These are phyloP conservation scores for Stemphylium vesicarium DNA, from an alignment of 2,329 filamentous ascomycete genomes.

Conservation along the genomic window DNA sequence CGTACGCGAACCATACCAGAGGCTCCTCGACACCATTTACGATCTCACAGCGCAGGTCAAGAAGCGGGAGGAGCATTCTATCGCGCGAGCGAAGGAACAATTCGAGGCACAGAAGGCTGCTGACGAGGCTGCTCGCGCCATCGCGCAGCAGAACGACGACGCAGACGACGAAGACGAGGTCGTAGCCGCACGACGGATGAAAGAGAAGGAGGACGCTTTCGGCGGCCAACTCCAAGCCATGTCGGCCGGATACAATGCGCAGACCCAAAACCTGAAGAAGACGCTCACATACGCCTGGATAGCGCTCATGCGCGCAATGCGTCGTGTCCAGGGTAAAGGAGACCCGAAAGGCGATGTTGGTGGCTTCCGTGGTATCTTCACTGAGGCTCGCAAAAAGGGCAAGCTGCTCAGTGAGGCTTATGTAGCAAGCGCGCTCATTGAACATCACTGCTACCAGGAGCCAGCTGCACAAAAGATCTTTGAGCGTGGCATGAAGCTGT, in stretches of 20 bases:
- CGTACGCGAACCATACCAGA: constrained; percentile 83
- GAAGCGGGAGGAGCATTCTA: constrained; percentile 68
- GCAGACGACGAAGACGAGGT: constrained; percentile 64
- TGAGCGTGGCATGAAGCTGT: constrained; percentile 89
- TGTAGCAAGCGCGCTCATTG: constrained; percentile 88
- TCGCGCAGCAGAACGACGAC: constrained; percentile 48
- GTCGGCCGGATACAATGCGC: constrained; percentile 70
- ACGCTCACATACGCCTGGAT: constrained; percentile 96
- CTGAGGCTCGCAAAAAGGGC: constrained; percentile 84
- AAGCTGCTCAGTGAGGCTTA: constrained; percentile 94
- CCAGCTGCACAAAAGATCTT: constrained; percentile 93
- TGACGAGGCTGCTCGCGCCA: constrained; percentile 47
- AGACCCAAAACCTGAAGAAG: constrained; percentile 77
- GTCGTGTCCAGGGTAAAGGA: constrained; percentile 85
- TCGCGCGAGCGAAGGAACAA: constrained; percentile 62
- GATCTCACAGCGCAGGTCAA: constrained; percentile 76
- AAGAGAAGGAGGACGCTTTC: constrained; percentile 60
- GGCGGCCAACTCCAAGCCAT: constrained; percentile 63
- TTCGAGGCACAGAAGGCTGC: constrained; percentile 56
- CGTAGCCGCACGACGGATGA: constrained; percentile 39
- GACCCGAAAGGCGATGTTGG: constrained; percentile 64
- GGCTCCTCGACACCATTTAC: constrained; percentile 85
- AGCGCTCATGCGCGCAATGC: constrained; percentile 89
- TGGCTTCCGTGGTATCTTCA: constrained; percentile 87
- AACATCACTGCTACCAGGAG: constrained; percentile 96